Conservation (phyloP, 2,329 filamentous ascomycete genomes). For the Pseudogymnoascus sp. region DNA sequence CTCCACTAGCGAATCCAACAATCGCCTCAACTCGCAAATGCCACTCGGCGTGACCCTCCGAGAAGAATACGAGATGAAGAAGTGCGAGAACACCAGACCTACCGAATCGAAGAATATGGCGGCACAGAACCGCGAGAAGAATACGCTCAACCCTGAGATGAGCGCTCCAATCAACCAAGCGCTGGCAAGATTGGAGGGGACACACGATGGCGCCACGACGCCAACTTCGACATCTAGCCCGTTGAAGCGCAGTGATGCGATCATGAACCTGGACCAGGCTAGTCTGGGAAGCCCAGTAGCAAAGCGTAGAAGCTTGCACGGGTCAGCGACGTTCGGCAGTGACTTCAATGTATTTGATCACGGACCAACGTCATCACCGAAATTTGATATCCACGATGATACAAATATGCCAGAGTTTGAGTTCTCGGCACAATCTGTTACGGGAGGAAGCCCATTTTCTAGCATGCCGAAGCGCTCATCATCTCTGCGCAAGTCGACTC, state of each 20-base stretch:
- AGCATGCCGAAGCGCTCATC: slow-evolving; percentile 61
- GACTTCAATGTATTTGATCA: slow-evolving; percentile 73
- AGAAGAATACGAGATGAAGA: slow-evolving; percentile 5
- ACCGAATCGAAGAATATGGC: slow-evolving; percentile 39
- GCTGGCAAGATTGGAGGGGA: slow-evolving; percentile 40
- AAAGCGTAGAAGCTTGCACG: slow-evolving; percentile 82
- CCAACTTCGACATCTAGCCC: slow-evolving; percentile 64
- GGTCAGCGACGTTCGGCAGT: slow-evolving; percentile 51
- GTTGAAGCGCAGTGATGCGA: slow-evolving; percentile 82
- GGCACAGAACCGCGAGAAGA: slow-evolving; percentile 44
- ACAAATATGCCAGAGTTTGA: slow-evolving; percentile 43
- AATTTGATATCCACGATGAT: slow-evolving; percentile 47
- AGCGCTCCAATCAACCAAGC: slow-evolving; percentile 44
- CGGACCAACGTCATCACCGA: slow-evolving; percentile 32
- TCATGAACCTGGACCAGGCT: slow-evolving; percentile 76
- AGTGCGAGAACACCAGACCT: slow-evolving; percentile 26
- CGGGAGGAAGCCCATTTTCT: slow-evolving; percentile 28
- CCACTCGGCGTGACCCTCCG: not conserved
- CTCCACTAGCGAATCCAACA: slow-evolving; percentile 44
- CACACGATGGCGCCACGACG: slow-evolving; percentile 32
- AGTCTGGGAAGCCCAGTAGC: slow-evolving; percentile 77
- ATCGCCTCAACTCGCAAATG: slow-evolving; percentile 28
- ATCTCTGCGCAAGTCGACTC: slow-evolving; percentile 75
- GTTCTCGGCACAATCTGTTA: slow-evolving; percentile 33
- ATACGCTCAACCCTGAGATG: slow-evolving; percentile 41